These are phyloP conservation scores for Coemansia sp. DNA, from an alignment of 192 early-diverging fungal species.

Conservation along the genomic window DNA sequence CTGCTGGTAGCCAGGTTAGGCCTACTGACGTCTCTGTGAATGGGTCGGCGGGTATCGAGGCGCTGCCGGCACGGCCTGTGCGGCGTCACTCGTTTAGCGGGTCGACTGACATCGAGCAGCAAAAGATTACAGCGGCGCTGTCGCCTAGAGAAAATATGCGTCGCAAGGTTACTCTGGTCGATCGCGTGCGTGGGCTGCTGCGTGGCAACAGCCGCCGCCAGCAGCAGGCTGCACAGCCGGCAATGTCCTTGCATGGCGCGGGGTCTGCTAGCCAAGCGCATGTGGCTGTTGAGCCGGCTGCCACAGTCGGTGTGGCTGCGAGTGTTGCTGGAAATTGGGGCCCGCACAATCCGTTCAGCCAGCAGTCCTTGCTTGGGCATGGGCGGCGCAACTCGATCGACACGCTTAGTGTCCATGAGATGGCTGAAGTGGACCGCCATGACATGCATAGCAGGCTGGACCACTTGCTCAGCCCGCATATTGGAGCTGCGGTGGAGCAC, in stretches of 20 bases:
- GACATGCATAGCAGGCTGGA: conserved; percentile 48
- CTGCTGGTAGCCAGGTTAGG: not conserved
- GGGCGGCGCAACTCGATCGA: conserved; percentile 51
- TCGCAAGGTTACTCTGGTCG: conserved; percentile 42
- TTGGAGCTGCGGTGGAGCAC: not conserved
- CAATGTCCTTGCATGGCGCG: not conserved
- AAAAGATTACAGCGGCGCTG: conserved; percentile 35
- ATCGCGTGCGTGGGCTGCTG: conserved; percentile 39
- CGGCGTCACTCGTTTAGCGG: conserved; percentile 55
- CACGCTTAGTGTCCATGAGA: conserved; percentile 52
- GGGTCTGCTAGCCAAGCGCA: not conserved
- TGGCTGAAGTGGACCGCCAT: conserved; percentile 43
- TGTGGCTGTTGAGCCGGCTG: not conserved
- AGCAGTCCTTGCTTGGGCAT: conserved; percentile 10
- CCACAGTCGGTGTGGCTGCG: not conserved
- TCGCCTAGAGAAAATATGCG: conserved; percentile 48
- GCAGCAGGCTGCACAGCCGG: conserved; percentile 8
- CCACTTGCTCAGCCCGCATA: conserved; percentile 36
- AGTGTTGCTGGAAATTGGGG: conserved; percentile 17
- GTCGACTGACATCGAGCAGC: conserved; percentile 51
- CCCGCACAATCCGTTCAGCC: conserved; percentile 22
- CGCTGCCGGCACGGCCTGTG: conserved; percentile 25
- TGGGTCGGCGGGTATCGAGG: conserved; percentile 1
- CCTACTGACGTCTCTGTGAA: not conserved
- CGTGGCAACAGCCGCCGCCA: conserved; percentile 11